Conservation (phyloP, 495 filamentous ascomycete genomes). For the Melanomma pulvis-pyrius region DNA sequence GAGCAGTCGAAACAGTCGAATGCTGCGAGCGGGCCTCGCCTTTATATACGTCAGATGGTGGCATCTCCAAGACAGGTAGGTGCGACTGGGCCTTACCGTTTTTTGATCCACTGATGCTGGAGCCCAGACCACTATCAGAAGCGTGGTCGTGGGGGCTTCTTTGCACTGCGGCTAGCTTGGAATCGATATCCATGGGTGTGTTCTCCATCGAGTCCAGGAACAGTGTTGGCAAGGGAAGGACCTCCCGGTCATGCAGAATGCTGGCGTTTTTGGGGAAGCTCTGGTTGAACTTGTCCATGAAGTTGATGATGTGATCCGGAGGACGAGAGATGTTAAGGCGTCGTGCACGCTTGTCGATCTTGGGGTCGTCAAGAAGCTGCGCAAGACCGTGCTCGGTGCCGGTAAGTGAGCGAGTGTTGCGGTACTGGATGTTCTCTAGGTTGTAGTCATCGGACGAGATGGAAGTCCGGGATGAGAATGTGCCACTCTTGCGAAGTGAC, state of each 20-base stretch:
- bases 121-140: constrained; percentile 66
- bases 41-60: constrained; percentile 37
- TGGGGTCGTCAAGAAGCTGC: constrained; percentile 41
- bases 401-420: constrained; percentile 63
- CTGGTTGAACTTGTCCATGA: constrained; percentile 44
- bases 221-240: constrained; percentile 46
- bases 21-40: constrained; percentile 27
- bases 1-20: constrained; percentile 27
- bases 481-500: constrained; percentile 63
- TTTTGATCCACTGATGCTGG: constrained; percentile 54
- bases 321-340: too few species aligned
- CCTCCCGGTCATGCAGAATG: constrained; percentile 46
- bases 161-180: constrained; percentile 26
- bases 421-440: constrained; percentile 55
- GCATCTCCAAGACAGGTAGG: background rate
- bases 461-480: constrained; percentile 59
- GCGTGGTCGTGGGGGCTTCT: constrained; percentile 57
- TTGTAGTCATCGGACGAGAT: constrained; percentile 46
- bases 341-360: too few species aligned
- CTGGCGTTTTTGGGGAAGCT: constrained; percentile 37
- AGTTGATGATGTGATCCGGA: constrained; percentile 40
- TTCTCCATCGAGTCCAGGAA: constrained; percentile 41
- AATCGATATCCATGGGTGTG: constrained; percentile 44
- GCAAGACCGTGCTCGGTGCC: constrained; percentile 58
- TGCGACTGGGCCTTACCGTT: constrained; percentile 36